These are phyloP conservation scores for Lathyrus tuberosus DNA, from an alignment of 306 rosid genomes.

Conservation along the genomic window DNA sequence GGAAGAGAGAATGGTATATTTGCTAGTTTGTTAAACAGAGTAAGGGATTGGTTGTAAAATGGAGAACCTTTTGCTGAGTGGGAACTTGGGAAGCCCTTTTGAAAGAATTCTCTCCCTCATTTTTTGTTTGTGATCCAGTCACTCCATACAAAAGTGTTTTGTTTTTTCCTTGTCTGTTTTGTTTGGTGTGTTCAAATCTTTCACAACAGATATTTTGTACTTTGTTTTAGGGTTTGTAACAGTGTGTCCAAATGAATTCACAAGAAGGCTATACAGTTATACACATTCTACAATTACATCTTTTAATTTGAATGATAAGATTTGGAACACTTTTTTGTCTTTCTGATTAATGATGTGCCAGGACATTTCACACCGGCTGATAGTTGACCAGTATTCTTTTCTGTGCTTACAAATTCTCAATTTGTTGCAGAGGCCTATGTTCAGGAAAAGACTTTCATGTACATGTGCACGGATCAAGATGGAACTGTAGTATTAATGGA, in stretches of 20 bases:
- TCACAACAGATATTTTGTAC: neutral
- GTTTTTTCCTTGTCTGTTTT: neutral
- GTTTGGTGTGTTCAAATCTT: neutral
- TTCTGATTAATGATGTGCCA: constrained; percentile 25
- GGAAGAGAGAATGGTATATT: constrained; percentile 16
- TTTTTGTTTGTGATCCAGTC: constrained; percentile 15
- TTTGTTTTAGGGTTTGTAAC: constrained; percentile 20
- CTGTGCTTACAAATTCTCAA: constrained; percentile 30
- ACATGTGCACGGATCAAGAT: constrained; percentile 87
- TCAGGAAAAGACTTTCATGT: constrained; percentile 63
- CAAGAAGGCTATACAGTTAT: constrained; percentile 2
- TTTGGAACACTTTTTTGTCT: neutral
- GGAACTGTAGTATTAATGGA: constrained; percentile 84
- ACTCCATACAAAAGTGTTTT: constrained; percentile 3
- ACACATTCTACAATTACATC: neutral
- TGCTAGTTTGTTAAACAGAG: constrained; percentile 16
- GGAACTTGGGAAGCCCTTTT: constrained; percentile 2
- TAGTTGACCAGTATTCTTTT: constrained; percentile 27
- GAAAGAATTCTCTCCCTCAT: neutral
- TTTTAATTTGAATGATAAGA: constrained; percentile 8
- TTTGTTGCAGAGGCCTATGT: constrained; percentile 71
- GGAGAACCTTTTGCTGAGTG: neutral
- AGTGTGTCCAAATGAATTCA: constrained; percentile 10
- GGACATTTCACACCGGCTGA: constrained; percentile 18
- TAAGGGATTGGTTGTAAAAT: constrained; percentile 3